Evolutionary conservation across 768 basidiomycete genomes (phyloP).

Genomic region (Mycena polygramma): DNA sequence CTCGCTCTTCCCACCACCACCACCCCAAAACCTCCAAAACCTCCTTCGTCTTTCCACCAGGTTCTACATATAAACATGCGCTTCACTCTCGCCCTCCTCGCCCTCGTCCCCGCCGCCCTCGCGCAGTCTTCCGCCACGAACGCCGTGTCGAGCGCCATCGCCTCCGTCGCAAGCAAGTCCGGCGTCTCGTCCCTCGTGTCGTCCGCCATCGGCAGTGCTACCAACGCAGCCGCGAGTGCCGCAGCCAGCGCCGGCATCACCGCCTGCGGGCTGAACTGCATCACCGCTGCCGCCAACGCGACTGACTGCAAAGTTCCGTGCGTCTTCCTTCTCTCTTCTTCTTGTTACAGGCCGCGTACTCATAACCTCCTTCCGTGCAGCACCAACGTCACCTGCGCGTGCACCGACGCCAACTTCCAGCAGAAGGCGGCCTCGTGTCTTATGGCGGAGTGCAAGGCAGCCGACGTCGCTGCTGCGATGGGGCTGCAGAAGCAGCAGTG

Average conservation of each 20-base stretch:
- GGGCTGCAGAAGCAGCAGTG: slow-evolving; percentile 6
- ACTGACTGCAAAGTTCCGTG: not conserved
- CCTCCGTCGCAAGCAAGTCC: too few species aligned
- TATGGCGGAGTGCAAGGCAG: slow-evolving; percentile 19
- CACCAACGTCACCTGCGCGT: slow-evolving; percentile 27
- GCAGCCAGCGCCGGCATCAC: slow-evolving; percentile 29
- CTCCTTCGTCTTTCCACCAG: too few species aligned
- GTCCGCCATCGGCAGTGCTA: not conserved
- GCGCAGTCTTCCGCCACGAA: too few species aligned
- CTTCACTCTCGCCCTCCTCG: too few species aligned
- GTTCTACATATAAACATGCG: not conserved
- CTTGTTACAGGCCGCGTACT: too few species aligned
- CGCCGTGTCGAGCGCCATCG: too few species aligned
- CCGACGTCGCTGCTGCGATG: not conserved
- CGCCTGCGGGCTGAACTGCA: slow-evolving; percentile 37
- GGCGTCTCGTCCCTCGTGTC: too few species aligned
- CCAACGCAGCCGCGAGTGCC: slow-evolving; percentile 1
- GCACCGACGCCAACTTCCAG: slow-evolving; percentile 32
- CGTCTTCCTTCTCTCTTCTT: not conserved
- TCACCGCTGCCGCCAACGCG: slow-evolving; percentile 20
- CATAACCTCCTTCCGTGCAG: not conserved
- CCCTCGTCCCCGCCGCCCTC: too few species aligned
- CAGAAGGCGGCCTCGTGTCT: slow-evolving; percentile 9
- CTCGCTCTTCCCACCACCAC: too few species aligned
- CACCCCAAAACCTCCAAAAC: too few species aligned